phyloP scores from a whole-genome alignment of 176 grass and related monocot species.

The Chloris gayana region DNA sequence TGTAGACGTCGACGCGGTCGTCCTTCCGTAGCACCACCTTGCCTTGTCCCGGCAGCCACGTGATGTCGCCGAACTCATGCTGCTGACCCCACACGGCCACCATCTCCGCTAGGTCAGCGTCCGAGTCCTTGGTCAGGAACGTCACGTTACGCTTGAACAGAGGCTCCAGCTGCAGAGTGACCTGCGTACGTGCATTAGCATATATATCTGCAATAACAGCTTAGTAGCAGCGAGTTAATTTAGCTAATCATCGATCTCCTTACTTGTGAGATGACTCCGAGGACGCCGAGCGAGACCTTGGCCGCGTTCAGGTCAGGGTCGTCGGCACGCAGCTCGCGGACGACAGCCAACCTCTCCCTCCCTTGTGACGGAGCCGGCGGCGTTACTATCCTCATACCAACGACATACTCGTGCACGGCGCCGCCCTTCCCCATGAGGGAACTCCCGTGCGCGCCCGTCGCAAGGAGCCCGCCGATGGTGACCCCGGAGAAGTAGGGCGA shows the following conservation, averaged over 20 bases:
- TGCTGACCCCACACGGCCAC: background rate
- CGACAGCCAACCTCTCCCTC: background rate
- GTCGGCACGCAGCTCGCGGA: background rate
- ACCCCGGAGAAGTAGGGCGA: background rate
- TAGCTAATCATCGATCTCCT: no score
- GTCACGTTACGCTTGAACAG: constrained; percentile 5
- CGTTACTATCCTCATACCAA: background rate
- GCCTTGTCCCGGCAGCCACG: constrained; percentile 5
- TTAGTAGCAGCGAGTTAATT: no score
- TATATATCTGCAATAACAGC: no score
- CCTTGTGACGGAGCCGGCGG: no score
- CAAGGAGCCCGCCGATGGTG: background rate
- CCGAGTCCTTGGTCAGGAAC: background rate
- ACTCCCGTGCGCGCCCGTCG: background rate
- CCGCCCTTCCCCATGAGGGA: background rate
- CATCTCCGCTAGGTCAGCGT: constrained; percentile 31
- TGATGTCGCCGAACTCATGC: constrained; percentile 19
- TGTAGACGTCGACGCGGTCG: constrained; percentile 5
- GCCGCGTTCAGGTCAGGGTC: constrained; percentile 22
- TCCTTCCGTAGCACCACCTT: background rate
- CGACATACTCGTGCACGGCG: background rate
- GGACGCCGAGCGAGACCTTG: constrained; percentile 38
- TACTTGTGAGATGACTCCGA: constrained; percentile 22
- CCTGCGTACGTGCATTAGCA: background rate
- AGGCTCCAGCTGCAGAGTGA: background rate